Evolutionary conservation across 2,329 filamentous ascomycete genomes (phyloP).

Genomic region (Pyrenophora seminiperda): DNA sequence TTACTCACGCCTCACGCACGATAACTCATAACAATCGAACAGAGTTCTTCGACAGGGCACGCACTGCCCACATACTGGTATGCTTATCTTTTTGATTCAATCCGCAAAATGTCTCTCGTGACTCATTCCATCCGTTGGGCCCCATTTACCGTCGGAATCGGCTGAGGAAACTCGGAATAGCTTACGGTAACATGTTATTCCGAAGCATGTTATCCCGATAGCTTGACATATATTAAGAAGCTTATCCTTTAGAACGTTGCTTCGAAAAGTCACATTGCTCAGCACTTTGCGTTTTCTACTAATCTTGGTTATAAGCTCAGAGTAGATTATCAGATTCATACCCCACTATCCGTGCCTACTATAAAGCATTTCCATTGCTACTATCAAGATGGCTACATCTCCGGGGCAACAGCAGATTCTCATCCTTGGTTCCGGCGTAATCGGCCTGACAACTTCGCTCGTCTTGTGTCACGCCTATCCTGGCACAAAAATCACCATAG

Average conservation of each 20-base stretch:
- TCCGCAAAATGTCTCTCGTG: background rate
- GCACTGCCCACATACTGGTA: too few species aligned
- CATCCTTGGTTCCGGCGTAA: constrained; percentile 63
- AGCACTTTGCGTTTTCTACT: background rate
- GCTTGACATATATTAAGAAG: background rate
- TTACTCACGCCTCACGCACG: too few species aligned
- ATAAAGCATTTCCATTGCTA: background rate
- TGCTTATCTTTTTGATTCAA: too few species aligned
- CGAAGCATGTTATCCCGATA: background rate
- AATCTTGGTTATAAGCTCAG: too few species aligned
- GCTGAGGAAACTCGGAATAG: constrained; percentile 3
- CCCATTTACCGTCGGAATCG: constrained; percentile 21
- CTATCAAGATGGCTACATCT: constrained; percentile 17
- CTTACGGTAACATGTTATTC: too few species aligned
- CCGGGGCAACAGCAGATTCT: constrained; percentile 25
- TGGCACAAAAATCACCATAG: constrained; percentile 67
- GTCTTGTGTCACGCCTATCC: constrained; percentile 61
- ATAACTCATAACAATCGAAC: too few species aligned
- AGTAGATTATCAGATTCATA: too few species aligned
- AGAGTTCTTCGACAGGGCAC: too few species aligned
- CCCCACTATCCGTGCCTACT: too few species aligned
- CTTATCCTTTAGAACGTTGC: background rate
- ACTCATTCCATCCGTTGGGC: background rate
- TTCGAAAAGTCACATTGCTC: background rate
- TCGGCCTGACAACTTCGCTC: constrained; percentile 69